phyloP scores from a whole-genome alignment of 1,284 basidiomycete species.

The Blastosporella zonata region DNA sequence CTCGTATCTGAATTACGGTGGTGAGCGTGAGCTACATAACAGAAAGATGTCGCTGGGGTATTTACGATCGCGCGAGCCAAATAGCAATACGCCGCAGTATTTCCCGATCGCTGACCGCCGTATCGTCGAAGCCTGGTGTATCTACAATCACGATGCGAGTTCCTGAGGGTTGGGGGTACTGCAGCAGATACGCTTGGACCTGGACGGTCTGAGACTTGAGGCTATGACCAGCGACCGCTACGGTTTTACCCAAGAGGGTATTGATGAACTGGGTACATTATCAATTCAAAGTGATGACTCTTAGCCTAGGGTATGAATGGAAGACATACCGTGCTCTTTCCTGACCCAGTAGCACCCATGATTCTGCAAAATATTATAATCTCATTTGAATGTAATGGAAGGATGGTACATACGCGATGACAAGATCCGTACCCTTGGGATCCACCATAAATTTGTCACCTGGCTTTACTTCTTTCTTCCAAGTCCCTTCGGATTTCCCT shows the following conservation, averaged over 20 bases:
- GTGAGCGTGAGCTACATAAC: too few relatives aligned
- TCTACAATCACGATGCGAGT: conserved; percentile 20
- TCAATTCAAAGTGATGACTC: too few relatives aligned
- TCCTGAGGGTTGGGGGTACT: neutral
- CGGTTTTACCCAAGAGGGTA: too few relatives aligned
- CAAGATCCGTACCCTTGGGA: neutral
- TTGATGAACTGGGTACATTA: too few relatives aligned
- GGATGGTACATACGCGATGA: neutral
- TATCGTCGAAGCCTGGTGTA: conserved; percentile 24
- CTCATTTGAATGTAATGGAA: neutral
- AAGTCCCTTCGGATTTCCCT: neutral
- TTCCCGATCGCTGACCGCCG: conserved; percentile 12
- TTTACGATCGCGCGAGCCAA: conserved; percentile 21
- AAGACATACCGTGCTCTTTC: too few relatives aligned
- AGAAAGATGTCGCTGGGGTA: neutral
- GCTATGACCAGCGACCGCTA: too few relatives aligned
- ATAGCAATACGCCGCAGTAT: conserved; percentile 17
- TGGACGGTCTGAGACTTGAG: too few relatives aligned
- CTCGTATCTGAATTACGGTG: conserved; percentile 12
- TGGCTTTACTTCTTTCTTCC: neutral
- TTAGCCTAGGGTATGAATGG: too few relatives aligned
- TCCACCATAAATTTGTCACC: neutral
- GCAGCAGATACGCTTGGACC: too few relatives aligned
- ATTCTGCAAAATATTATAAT: too few relatives aligned
- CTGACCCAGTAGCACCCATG: neutral